Conservation (phyloP, 2,329 filamentous ascomycete species). For the Mariannaea elegans region DNA sequence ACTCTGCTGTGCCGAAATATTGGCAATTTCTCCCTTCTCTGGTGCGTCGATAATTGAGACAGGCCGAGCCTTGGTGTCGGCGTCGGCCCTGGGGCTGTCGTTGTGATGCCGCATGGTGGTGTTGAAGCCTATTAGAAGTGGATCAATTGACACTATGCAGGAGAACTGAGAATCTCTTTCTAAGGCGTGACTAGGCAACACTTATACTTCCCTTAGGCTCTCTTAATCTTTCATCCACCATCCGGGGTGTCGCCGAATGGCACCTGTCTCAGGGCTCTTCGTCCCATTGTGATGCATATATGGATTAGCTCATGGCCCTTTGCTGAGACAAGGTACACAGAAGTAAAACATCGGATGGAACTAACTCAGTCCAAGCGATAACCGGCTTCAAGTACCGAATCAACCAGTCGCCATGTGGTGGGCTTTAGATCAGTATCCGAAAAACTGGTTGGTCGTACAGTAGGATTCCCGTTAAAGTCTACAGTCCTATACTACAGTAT, state of each 20-base stretch:
- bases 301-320: too few species aligned
- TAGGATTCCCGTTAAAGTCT: neutral
- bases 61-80: slow-evolving; percentile 14
- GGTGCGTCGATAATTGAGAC: slow-evolving; percentile 1
- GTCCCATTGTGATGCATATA: neutral
- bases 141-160: neutral
- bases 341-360: too few species aligned
- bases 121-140: neutral
- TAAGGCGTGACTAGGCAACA: neutral
- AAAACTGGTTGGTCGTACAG: too few species aligned
- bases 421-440: too few species aligned
- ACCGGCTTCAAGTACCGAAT: too few species aligned
- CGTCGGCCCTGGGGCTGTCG: neutral
- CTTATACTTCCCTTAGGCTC: neutral
- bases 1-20: slow-evolving; percentile 18
- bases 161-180: neutral
- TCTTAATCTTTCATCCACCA: neutral
- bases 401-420: too few species aligned
- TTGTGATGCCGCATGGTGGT: neutral
- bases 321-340: too few species aligned
- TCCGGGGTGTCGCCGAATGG: neutral
- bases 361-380: too few species aligned
- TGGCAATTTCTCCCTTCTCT: slow-evolving; percentile 17
- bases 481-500: too few species aligned
- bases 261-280: neutral